phyloP scores from a whole-genome alignment of 2,329 filamentous ascomycete genomes.

The Calonectria honghensis region DNA sequence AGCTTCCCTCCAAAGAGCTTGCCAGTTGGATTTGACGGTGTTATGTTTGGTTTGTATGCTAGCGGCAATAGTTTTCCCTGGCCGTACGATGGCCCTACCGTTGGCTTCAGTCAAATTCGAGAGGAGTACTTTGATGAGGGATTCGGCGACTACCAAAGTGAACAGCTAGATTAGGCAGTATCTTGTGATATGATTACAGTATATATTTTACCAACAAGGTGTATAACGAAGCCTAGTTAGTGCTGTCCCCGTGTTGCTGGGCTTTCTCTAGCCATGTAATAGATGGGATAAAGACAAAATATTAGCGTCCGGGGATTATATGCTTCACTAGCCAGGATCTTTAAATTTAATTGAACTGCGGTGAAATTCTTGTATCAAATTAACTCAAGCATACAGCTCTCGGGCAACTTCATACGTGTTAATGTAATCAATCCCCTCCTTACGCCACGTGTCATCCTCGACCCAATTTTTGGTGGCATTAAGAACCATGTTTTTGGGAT shows the following conservation, averaged over 20 bases:
- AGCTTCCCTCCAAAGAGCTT: conserved; percentile 41
- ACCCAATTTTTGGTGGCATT: conserved; percentile 66
- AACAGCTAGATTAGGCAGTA: not conserved
- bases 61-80: conserved; percentile 50
- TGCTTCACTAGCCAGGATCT: too few relatives aligned
- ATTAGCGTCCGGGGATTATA: too few relatives aligned
- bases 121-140: conserved; percentile 51
- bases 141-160: conserved; percentile 37
- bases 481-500: conserved; percentile 67
- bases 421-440: conserved; percentile 63
- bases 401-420: conserved; percentile 51
- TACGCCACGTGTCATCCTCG: conserved; percentile 68
- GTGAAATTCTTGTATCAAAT: too few relatives aligned
- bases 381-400: conserved; percentile 48
- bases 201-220: not conserved
- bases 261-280: too few relatives aligned
- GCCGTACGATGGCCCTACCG: conserved; percentile 46
- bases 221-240: too few relatives aligned
- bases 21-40: conserved; percentile 47
- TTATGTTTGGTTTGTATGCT: conserved; percentile 52
- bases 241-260: too few relatives aligned
- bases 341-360: too few relatives aligned
- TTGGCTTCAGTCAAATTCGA: conserved; percentile 48
- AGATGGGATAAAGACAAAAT: too few relatives aligned
- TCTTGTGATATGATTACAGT: not conserved